Evolutionary conservation across 768 basidiomycete species (phyloP), one percentile per base, ranked within the genome.

Genomic region (Termitomyces sp.): DNA sequence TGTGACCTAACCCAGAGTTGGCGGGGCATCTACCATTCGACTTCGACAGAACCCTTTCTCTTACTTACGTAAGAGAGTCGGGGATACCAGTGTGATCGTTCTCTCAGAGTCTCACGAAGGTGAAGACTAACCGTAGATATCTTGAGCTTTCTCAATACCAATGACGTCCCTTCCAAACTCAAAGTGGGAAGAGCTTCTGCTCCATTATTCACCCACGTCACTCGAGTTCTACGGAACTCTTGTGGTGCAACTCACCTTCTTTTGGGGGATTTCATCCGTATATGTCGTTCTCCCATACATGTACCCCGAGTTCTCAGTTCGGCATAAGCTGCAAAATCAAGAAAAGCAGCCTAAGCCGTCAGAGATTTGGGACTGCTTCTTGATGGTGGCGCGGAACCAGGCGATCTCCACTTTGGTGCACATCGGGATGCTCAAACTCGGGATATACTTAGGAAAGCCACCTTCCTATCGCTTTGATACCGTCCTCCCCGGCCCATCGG

Each of bases 321-420:
- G 63, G 5, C 68, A 72, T 56, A 71, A 70, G 42, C 57, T 74
- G 18, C 72, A 74, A 44, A 68, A 67, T 18, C 63, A 67, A 51
- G 67, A 58, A 18, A 73, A 72, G 39, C 68, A 70, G 38, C 72
- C 72, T 3, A 65, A 67, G 12, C 55, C 38, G 0, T 48, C 61
- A 6, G 72, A 74, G 40, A 63, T 74, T 9, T 56, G 54, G 59
- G 64, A 70, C 35, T 73, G 72, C 51, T 50, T 74, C 1, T 28
- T 33, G 0, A 55, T 69, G 22, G 72, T 73, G 4, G 48, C 59
- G 4, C 61, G 68, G 7, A 74, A 74, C 61, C 69, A 73, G 51
- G 3, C 65, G 7, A 28, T 74, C 49, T 64, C 71, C 24, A 64
- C 65, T 18, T 33, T 49, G 1, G 51, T 74, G 15, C 70, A 71